Evolutionary conservation across 352 stramenopile species (phyloP), one percentile per base, ranked within the genome.

Genomic region (Thraustochytrium sp.): DNA sequence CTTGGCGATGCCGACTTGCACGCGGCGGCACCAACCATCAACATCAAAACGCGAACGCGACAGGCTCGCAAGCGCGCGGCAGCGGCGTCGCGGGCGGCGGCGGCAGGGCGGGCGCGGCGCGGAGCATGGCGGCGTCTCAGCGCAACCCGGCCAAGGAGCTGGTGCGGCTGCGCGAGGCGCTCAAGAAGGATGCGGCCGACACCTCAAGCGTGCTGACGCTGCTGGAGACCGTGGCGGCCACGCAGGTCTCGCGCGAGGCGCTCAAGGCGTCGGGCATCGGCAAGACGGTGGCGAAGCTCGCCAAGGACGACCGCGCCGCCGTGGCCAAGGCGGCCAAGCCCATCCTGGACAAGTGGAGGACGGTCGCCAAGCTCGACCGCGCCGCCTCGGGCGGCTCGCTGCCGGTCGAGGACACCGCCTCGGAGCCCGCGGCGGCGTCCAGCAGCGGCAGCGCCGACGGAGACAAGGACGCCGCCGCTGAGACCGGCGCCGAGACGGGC

Each of bases 201-300:
- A 31, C 36, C 16, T 18, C 26, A 23, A 1, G 36, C 36, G 37
- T 75, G 62, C 62, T 75, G 3, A 26, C 9, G 37, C 16, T 75
- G 11, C 40, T 75, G 13, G 62, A 51, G 5, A 18, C 36, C 36
- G 26, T 75, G n/a, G 62, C 38, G 18, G 44, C 11, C 16, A n/a
- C 26, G 11, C 16, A 49, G 5, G 62, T 75, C 26, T 54, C 62
- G 62, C 62, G 62, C 18, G 62, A 75, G 62, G 37, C 38, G 38
- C 44, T 75, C 38, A 75, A 75, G 40, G 37, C 62, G n/a, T 75
- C 68, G 29, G 68, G 68, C 23, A 80, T 80, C 26, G 68, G 68
- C 5, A 80, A 80, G 53, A 80, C 68, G 18, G 46, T 80, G 4
- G 40, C 31, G 4, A 80, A 80, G 42, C 68, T 80, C 44, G 68